These are phyloP conservation scores for Ustilago xerochloae DNA, from an alignment of 1,284 basidiomycete genomes.

Conservation along the genomic window DNA sequence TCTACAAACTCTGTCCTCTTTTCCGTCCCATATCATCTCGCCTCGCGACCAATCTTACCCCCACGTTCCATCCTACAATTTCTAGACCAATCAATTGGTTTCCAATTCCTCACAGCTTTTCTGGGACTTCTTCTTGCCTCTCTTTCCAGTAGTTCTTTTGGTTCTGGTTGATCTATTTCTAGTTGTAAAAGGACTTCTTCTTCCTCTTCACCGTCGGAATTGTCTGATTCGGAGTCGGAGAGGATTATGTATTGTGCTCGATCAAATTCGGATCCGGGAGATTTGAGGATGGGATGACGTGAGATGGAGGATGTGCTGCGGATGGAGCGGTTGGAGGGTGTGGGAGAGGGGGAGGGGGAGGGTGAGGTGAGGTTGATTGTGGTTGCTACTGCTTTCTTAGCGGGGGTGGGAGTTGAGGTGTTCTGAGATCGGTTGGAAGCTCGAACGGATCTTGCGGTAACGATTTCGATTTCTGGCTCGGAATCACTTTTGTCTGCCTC, in stretches of 20 bases:
- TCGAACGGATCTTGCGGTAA: neutral
- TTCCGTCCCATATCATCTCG: no score
- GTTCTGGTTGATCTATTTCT: neutral
- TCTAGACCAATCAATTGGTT: neutral
- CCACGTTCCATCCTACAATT: neutral
- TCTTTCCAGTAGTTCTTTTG: neutral
- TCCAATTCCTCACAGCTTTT: neutral
- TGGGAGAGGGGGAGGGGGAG: neutral
- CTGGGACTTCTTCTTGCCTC: neutral
- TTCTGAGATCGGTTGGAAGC: neutral
- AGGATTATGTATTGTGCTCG: constrained; percentile 25
- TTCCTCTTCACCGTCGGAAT: neutral
- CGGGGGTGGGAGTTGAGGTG: neutral
- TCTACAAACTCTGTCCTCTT: no score
- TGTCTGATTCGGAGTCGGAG: constrained; percentile 9
- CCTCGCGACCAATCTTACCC: neutral
- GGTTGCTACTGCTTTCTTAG: neutral
- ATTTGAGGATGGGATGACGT: constrained; percentile 11
- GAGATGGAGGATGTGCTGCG: constrained; percentile 1
- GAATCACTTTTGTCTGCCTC: neutral
- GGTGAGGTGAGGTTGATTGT: no score
- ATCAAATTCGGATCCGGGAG: neutral
- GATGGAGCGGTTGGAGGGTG: constrained; percentile 9
- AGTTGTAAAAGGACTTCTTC: constrained; percentile 12
- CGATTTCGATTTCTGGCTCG: neutral